Evolutionary conservation across 306 rosid genomes (phyloP).

Genomic region (Vicia sativa): DNA sequence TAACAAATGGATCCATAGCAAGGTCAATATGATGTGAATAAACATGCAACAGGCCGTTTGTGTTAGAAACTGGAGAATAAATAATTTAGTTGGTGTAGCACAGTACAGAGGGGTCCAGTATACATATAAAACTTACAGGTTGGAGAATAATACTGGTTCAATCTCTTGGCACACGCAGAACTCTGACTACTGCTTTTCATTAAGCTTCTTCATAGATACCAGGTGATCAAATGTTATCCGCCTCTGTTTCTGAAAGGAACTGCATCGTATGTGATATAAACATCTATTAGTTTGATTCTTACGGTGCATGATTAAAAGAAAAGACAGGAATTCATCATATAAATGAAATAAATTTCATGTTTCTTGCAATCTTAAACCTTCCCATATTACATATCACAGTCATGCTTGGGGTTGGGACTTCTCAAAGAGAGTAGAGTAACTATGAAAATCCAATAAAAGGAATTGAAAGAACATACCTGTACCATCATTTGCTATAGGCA

Average conservation of each 20-base stretch:
- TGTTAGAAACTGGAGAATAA: background rate
- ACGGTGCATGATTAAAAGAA: slow-evolving; percentile 5
- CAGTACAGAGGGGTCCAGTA: background rate
- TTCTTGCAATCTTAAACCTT: slow-evolving; percentile 8
- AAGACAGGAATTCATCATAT: background rate
- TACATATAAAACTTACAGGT: slow-evolving; percentile 64
- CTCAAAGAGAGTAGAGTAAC: too few species aligned
- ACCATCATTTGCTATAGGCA: slow-evolving; percentile 90
- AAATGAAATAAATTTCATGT: slow-evolving; percentile 12
- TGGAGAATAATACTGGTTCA: slow-evolving; percentile 61
- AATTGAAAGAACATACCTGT: slow-evolving; percentile 65
- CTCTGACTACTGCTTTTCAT: slow-evolving; percentile 61
- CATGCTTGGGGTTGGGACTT: slow-evolving; percentile 4
- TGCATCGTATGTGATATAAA: slow-evolving; percentile 47
- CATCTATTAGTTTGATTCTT: slow-evolving; percentile 4
- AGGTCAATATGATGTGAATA: too few species aligned
- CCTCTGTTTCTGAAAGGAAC: slow-evolving; percentile 86
- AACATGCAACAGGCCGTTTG: too few species aligned
- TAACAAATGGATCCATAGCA: background rate
- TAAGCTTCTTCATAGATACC: slow-evolving; percentile 88
- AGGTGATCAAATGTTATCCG: slow-evolving; percentile 93
- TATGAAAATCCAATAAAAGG: too few species aligned
- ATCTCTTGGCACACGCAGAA: slow-evolving; percentile 67
- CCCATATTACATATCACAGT: background rate
- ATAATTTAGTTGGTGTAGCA: background rate